These are phyloP conservation scores for Trichoderma guizhouense DNA, from an alignment of 2,329 filamentous ascomycete genomes.

Conservation along the genomic window DNA sequence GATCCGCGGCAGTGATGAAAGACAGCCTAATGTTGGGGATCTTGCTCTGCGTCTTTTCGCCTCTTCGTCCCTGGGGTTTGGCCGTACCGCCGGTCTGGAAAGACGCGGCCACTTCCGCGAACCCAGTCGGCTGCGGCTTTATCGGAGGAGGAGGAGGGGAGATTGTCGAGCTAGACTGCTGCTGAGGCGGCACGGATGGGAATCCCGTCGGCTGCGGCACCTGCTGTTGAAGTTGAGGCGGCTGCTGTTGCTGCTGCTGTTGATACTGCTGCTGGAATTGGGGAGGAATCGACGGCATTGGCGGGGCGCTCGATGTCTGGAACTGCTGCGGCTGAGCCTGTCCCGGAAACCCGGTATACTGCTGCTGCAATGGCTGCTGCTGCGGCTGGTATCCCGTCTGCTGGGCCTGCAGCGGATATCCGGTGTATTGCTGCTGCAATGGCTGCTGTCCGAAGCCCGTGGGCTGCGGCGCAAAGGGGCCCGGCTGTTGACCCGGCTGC, in stretches of 20 bases:
- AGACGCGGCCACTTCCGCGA: constrained; percentile 64
- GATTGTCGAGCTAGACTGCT: constrained; percentile 45
- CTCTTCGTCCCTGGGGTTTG: constrained; percentile 44
- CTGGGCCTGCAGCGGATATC: constrained; percentile 52
- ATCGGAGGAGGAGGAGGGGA: constrained; percentile 57
- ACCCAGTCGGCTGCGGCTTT: constrained; percentile 64
- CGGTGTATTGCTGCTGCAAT: constrained; percentile 58
- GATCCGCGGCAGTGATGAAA: constrained; percentile 92
- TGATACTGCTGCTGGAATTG: constrained; percentile 60
- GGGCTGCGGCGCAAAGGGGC: constrained; percentile 56
- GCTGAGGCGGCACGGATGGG: constrained; percentile 43
- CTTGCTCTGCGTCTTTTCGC: constrained; percentile 59
- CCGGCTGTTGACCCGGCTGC: constrained; percentile 47
- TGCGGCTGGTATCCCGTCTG: constrained; percentile 50
- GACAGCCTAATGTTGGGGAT: constrained; percentile 93
- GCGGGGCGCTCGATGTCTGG: constrained; percentile 53
- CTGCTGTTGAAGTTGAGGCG: constrained; percentile 41
- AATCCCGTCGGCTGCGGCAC: constrained; percentile 46
- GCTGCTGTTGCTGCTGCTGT: constrained; percentile 46
- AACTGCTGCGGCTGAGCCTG: constrained; percentile 55
- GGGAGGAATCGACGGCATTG: constrained; percentile 57
- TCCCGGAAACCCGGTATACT: constrained; percentile 63
- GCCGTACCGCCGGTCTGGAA: constrained; percentile 53
- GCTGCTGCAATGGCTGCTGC: constrained; percentile 59
- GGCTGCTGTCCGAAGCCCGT: constrained; percentile 57